Conservation (phyloP, 805 yeast species). For the Monosporozyma unispora region DNA sequence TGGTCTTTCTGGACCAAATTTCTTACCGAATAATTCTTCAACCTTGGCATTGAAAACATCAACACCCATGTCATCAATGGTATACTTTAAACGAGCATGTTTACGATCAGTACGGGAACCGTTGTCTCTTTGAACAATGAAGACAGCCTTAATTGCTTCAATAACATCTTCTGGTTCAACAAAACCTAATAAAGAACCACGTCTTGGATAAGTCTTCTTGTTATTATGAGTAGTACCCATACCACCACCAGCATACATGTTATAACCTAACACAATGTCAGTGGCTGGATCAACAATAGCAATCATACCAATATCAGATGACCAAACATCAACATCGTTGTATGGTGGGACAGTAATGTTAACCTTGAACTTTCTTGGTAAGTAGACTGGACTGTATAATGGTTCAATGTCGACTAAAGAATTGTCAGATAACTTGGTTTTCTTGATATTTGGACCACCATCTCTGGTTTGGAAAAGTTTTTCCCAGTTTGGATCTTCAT, state of each 20-base stretch:
- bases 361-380: conserved; percentile 93
- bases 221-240: conserved; percentile 98
- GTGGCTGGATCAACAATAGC: conserved; percentile 66
- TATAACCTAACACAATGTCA: conserved; percentile 64
- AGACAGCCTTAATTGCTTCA: conserved; percentile 77
- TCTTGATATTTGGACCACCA: conserved; percentile 72
- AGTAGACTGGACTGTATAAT: conserved; percentile 71
- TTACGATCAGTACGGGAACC: conserved; percentile 96
- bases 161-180: conserved; percentile 58
- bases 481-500: conserved; percentile 52
- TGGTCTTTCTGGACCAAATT: conserved; percentile 59
- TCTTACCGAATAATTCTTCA: conserved; percentile 73
- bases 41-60: conserved; percentile 71
- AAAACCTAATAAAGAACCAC: conserved; percentile 82
- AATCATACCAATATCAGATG: conserved; percentile 87
- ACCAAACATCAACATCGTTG: conserved; percentile 94
- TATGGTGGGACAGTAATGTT: conserved; percentile 93
- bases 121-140: conserved; percentile 88
- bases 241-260: conserved; percentile 93
- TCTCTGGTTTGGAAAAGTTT: conserved; percentile 55
- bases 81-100: conserved; percentile 95
- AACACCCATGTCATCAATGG: conserved; percentile 89
- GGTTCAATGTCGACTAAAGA: conserved; percentile 81
- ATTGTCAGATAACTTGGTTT: conserved; percentile 78
- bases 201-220: conserved; percentile 91